Conservation (phyloP, 2,329 filamentous ascomycete genomes). For the Fusarium nodosum region DNA sequence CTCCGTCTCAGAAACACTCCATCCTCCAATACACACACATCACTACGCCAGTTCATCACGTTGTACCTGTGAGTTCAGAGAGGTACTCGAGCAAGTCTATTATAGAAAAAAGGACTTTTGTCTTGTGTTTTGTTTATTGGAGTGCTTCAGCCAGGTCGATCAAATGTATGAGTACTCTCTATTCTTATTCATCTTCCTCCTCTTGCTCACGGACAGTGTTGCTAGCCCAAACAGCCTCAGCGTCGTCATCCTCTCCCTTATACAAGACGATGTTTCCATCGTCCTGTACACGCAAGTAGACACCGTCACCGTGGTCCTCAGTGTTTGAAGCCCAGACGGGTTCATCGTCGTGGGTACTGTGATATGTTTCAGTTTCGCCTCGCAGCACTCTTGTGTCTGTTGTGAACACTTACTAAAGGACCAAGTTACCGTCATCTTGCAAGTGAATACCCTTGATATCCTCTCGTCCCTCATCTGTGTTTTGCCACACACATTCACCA, state of each 20-base stretch:
- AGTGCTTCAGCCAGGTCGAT: too few species aligned
- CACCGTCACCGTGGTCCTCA: conserved; percentile 28
- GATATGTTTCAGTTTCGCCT: not conserved
- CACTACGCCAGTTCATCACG: not conserved
- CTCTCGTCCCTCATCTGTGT: conserved; percentile 46
- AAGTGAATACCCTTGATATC: conserved; percentile 51
- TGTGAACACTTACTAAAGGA: conserved; percentile 50
- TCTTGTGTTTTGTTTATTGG: not conserved
- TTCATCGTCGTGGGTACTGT: conserved; percentile 36
- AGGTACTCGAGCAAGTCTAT: too few species aligned
- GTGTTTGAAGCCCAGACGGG: conserved; percentile 51
- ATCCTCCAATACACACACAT: not conserved
- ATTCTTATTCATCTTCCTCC: not conserved
- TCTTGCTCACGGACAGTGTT: conserved; percentile 35
- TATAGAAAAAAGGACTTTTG: too few species aligned
- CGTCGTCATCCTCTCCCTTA: conserved; percentile 45
- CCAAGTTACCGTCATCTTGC: conserved; percentile 52
- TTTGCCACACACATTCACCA: conserved; percentile 51
- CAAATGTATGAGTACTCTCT: not conserved
- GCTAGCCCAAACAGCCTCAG: conserved; percentile 50
- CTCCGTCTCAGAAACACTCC: fast-evolving
- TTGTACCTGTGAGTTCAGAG: not conserved
- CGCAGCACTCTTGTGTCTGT: fast-evolving
- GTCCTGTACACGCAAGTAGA: conserved; percentile 51
- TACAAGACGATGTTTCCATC: conserved; percentile 54